These are phyloP conservation scores for Tuber indicum DNA, from an alignment of 495 filamentous ascomycete genomes.

Conservation along the genomic window DNA sequence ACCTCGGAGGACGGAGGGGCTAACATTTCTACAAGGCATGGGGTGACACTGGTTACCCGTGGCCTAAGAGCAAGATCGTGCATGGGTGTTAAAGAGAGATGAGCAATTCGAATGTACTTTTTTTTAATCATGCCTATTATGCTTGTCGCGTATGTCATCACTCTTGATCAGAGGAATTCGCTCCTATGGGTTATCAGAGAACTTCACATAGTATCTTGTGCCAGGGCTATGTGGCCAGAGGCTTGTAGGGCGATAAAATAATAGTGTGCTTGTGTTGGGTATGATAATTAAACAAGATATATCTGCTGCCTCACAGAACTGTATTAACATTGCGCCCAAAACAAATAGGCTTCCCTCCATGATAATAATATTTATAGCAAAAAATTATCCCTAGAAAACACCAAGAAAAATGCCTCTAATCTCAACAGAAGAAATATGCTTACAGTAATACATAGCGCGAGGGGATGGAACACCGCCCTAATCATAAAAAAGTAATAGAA, in stretches of 20 bases:
- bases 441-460: not conserved
- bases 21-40: conserved; percentile 41
- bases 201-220: not conserved
- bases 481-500: not conserved
- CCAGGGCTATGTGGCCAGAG: not conserved
- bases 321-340: not conserved
- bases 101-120: not conserved
- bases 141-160: not conserved
- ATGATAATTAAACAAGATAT: not conserved
- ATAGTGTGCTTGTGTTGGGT: not conserved
- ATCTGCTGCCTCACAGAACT: not conserved
- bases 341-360: not conserved
- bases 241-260: not conserved
- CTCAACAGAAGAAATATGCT: not conserved
- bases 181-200: not conserved
- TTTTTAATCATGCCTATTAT: not conserved
- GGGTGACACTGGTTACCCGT: conserved; percentile 48
- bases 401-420: not conserved
- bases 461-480: not conserved
- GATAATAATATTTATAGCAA: not conserved
- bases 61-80: conserved; percentile 51
- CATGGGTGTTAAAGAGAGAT: conserved; percentile 43
- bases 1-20: not conserved
- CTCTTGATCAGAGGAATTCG: not conserved
- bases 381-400: not conserved